phyloP scores from a whole-genome alignment of 1,284 basidiomycete species.

The Rhodotorula sp. region DNA sequence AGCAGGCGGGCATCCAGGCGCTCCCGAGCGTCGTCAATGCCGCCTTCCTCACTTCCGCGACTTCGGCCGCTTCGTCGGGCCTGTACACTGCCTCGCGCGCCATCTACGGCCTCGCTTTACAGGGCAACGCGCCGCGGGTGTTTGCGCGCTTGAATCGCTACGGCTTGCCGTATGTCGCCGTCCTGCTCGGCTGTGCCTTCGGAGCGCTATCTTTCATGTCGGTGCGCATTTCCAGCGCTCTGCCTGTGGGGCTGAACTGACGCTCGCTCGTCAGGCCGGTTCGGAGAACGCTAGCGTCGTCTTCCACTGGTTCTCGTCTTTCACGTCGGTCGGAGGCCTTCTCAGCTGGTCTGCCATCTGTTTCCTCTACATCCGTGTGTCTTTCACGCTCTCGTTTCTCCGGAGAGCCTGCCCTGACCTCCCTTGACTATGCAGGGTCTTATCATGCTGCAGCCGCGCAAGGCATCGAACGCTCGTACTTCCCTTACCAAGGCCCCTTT shows the following conservation, averaged over 20 bases:
- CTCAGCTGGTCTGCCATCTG: conserved; percentile 16
- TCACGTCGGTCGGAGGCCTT: conserved; percentile 16
- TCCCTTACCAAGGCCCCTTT: conserved; percentile 8
- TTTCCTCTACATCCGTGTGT: conserved; percentile 12
- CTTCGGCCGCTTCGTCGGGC: conserved; percentile 59
- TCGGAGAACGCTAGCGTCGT: not conserved
- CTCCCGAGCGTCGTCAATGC: conserved; percentile 51
- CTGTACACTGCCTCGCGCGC: conserved; percentile 59
- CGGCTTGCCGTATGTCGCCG: conserved; percentile 73
- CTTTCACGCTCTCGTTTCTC: too few relatives aligned
- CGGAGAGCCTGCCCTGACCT: not conserved
- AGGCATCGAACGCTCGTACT: conserved; percentile 9
- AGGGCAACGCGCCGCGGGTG: conserved; percentile 54
- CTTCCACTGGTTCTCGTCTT: not conserved
- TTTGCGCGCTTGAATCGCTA: conserved; percentile 66
- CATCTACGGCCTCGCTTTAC: conserved; percentile 57
- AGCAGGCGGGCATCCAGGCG: conserved; percentile 32
- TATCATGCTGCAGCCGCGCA: conserved; percentile 17
- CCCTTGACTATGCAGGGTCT: not conserved
- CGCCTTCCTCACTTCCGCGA: conserved; percentile 56
- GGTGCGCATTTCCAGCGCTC: not conserved
- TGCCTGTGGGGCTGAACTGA: not conserved
- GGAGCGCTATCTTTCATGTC: conserved; percentile 68
- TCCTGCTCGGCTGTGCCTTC: conserved; percentile 67
- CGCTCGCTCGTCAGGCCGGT: not conserved